Evolutionary conservation across 768 basidiomycete species (phyloP).

Genomic region (Pisolithus marmoratus): DNA sequence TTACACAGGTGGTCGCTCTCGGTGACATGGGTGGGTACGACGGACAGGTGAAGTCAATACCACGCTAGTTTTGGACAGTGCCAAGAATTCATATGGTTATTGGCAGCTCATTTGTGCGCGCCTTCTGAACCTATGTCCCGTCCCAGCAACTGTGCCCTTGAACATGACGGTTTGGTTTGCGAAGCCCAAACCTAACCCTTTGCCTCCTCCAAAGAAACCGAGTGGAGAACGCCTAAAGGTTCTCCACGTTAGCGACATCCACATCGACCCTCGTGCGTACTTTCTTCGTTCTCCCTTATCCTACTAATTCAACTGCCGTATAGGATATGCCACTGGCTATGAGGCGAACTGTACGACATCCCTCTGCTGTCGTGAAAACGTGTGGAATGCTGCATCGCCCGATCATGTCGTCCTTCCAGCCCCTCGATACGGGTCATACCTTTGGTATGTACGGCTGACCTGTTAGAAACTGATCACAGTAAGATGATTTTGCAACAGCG

Average conservation of each 20-base stretch:
- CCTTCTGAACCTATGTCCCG: slow-evolving; percentile 31
- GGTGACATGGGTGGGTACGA: slow-evolving; percentile 45
- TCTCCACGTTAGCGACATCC: slow-evolving; percentile 44
- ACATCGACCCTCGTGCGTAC: slow-evolving; percentile 44
- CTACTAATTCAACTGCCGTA: not conserved
- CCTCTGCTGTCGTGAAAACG: slow-evolving; percentile 56
- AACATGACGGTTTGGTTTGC: slow-evolving; percentile 45
- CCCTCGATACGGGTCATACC: slow-evolving; percentile 56
- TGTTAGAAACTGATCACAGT: not conserved
- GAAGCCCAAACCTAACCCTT: slow-evolving; percentile 44
- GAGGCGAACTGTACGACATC: slow-evolving; percentile 65
- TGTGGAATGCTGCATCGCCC: slow-evolving; percentile 41
- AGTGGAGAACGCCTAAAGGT: slow-evolving; percentile 44
- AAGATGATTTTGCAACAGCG: slow-evolving; percentile 30
- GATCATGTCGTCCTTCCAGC: slow-evolving; percentile 47
- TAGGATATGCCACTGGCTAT: slow-evolving; percentile 62
- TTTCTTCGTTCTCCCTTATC: not conserved
- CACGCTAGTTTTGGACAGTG: not conserved
- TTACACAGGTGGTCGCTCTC: slow-evolving; percentile 43
- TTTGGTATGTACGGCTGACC: slow-evolving; percentile 33
- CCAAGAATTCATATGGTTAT: not conserved
- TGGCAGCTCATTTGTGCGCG: slow-evolving; percentile 30
- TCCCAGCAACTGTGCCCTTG: slow-evolving; percentile 36
- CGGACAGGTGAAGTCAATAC: slow-evolving; percentile 34
- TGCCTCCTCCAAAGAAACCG: slow-evolving; percentile 36